Percentiles rank a stretch among this genome's conserved stretches.
Evolutionary conservation across 1,139 yeast genomes (phyloP).

Genomic region (Komagataea norvegica): DNA sequence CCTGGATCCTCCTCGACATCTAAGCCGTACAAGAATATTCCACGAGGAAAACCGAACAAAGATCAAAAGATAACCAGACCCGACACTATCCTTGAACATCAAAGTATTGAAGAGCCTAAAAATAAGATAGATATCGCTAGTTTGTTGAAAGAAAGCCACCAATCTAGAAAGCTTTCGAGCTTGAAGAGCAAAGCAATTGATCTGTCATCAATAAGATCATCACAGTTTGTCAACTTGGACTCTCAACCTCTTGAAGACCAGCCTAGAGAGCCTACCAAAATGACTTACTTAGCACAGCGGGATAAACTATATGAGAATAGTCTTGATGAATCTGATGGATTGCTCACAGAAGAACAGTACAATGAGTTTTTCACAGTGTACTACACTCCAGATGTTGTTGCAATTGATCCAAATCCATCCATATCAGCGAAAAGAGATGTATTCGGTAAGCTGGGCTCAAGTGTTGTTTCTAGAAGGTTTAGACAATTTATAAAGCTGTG

Average conservation of each 20-base stretch:
- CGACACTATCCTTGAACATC: no score
- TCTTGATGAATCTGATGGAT: constrained; percentile 13
- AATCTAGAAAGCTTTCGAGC: constrained; percentile 6
- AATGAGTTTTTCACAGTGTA: constrained; percentile 19
- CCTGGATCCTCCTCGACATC: neutral
- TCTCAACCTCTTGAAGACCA: no score
- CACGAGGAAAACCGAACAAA: no score
- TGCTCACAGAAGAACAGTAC: constrained; percentile 15
- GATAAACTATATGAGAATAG: constrained; percentile 12
- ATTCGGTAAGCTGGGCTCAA: constrained; percentile 19
- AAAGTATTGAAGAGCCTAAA: constrained; percentile 28
- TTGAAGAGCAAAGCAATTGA: constrained; percentile 9
- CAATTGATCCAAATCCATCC: constrained; percentile 21
- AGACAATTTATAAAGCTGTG: constrained; percentile 14
- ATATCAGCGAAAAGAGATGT: constrained; percentile 16
- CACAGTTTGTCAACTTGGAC: constrained; percentile 18
- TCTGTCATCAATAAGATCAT: constrained; percentile 10
- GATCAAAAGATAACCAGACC: no score
- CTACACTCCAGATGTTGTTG: constrained; percentile 12
- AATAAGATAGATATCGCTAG: constrained; percentile 47
- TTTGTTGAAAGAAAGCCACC: constrained; percentile 35
- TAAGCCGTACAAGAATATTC: no score
- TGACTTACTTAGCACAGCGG: constrained; percentile 11
- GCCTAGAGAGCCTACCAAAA: neutral
- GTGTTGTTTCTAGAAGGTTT: constrained; percentile 19